Conservation (phyloP, 345 rosid species). For the Durio zibethinus region DNA sequence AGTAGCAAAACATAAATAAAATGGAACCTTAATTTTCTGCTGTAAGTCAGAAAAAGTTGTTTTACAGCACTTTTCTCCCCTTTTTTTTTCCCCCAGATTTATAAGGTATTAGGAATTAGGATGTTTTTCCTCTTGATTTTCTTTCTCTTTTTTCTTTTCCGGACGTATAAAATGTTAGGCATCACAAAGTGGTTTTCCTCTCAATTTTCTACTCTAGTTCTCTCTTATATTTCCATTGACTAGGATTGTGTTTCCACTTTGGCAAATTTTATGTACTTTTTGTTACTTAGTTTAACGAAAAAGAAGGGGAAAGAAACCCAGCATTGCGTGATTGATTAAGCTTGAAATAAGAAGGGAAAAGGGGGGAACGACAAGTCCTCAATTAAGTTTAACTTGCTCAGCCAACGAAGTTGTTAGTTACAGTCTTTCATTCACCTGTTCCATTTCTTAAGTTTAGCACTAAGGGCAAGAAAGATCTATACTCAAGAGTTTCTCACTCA, state of each 20-base stretch:
- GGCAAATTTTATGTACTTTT: not conserved
- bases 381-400: not conserved
- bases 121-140: not conserved
- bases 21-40: not conserved
- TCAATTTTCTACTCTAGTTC: not conserved
- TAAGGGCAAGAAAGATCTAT: not conserved
- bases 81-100: no score
- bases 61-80: not conserved
- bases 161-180: not conserved
- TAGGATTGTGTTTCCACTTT: not conserved
- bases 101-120: not conserved
- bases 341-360: not conserved
- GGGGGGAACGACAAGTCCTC: not conserved
- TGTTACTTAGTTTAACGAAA: not conserved
- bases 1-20: no score
- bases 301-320: not conserved
- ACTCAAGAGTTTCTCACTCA: not conserved
- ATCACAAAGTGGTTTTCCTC: not conserved
- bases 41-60: not conserved
- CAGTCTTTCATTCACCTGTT: not conserved
- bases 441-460: not conserved
- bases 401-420: not conserved
- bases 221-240: no score
- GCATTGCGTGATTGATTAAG: not conserved
- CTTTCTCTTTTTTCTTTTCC: no score